These are phyloP conservation scores for Tuber aestivum DNA, from an alignment of 495 filamentous ascomycete genomes.

Conservation along the genomic window DNA sequence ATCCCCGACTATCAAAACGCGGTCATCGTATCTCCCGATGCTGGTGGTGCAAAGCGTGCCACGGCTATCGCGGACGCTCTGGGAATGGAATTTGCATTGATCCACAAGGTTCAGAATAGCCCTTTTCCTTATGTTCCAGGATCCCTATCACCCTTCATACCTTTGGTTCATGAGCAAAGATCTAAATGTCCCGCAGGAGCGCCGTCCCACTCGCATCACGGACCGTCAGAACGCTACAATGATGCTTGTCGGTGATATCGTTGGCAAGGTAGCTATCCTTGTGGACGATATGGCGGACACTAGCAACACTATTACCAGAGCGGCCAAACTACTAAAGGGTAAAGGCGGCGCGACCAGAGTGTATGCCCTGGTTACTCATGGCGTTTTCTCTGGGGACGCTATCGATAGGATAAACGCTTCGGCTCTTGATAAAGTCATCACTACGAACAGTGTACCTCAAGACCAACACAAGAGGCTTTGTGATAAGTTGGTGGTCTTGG, in stretches of 20 bases:
- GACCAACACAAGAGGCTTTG: conserved; percentile 67
- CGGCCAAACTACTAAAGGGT: conserved; percentile 84
- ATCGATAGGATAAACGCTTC: conserved; percentile 88
- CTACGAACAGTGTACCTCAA: conserved; percentile 92
- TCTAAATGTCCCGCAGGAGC: conserved; percentile 59
- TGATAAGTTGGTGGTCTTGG: conserved; percentile 83
- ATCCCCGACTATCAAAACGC: conserved; percentile 82
- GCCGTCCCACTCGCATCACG: conserved; percentile 85
- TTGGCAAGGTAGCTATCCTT: conserved; percentile 73
- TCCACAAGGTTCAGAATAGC: conserved; percentile 70
- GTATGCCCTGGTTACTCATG: conserved; percentile 88
- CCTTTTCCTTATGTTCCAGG: conserved; percentile 31
- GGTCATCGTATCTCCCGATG: conserved; percentile 93
- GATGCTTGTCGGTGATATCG: conserved; percentile 94
- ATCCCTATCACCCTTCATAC: conserved; percentile 22
- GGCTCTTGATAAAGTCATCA: conserved; percentile 80
- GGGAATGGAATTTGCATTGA: conserved; percentile 88
- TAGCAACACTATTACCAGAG: conserved; percentile 90
- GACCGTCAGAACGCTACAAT: conserved; percentile 95
- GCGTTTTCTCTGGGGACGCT: conserved; percentile 88
- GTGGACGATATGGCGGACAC: conserved; percentile 95
- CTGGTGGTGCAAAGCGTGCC: conserved; percentile 90
- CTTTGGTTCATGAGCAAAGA: conserved; percentile 2
- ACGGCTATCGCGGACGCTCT: conserved; percentile 94
- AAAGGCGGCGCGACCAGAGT: conserved; percentile 83